These are phyloP conservation scores for Phytophthora syringae DNA, from an alignment of 352 stramenopile species.

Conservation along the genomic window DNA sequence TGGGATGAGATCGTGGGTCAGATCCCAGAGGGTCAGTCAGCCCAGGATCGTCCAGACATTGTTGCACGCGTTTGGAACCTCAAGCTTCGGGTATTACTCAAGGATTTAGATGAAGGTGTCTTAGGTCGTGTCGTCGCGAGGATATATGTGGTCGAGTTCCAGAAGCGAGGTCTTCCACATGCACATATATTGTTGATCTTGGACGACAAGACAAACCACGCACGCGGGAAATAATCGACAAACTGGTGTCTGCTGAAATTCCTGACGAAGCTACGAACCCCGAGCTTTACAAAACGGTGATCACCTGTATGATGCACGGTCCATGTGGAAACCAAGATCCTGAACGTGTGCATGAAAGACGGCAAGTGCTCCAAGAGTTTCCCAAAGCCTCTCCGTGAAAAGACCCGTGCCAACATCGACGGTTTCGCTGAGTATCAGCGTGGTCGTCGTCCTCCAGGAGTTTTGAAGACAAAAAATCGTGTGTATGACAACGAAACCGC, in stretches of 20 bases:
- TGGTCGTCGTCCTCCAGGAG: background rate
- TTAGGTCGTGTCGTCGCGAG: too few species aligned
- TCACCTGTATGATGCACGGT: constrained; percentile 22
- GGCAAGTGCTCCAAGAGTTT: constrained; percentile 33
- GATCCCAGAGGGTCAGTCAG: too few species aligned
- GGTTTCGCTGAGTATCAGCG: constrained; percentile 5
- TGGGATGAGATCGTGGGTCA: too few species aligned
- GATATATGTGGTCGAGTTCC: too few species aligned
- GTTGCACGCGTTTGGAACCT: too few species aligned
- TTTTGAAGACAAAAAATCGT: background rate
- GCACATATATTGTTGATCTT: constrained; percentile 58
- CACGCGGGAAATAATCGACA: constrained; percentile 8
- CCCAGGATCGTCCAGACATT: too few species aligned
- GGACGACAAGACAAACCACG: constrained; percentile 31
- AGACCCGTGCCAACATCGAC: background rate
- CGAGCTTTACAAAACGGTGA: constrained; percentile 13
- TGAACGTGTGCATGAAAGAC: constrained; percentile 26
- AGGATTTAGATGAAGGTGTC: too few species aligned
- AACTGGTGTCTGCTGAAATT: constrained; percentile 28
- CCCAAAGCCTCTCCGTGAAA: constrained; percentile 20
- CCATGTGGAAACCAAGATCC: constrained; percentile 10
- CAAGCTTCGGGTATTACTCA: too few species aligned
- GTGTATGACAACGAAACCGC: constrained; percentile 22
- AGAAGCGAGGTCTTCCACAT: constrained; percentile 54
- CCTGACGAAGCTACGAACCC: constrained; percentile 17